phyloP scores from a whole-genome alignment of 352 stramenopile genomes.

The Phytophthora cryptogea region DNA sequence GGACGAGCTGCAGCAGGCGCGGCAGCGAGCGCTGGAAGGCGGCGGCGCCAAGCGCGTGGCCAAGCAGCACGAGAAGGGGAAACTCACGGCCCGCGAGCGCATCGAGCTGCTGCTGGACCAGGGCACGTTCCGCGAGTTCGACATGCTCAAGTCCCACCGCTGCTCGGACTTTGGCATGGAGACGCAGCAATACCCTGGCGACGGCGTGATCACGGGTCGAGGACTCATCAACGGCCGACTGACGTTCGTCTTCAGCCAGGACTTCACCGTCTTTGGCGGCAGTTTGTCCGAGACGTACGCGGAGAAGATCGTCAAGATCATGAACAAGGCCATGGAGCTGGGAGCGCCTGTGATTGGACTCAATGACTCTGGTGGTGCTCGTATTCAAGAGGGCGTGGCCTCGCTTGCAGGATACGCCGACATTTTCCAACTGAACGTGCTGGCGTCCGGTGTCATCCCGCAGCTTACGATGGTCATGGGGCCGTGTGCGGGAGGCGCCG shows the following conservation, averaged over 20 bases:
- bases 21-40: conserved; percentile 82
- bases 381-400: conserved; percentile 98
- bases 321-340: conserved; percentile 97
- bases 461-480: conserved; percentile 99
- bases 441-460: conserved; percentile 93
- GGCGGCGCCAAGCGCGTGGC: conserved; percentile 83
- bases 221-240: conserved; percentile 94
- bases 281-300: conserved; percentile 96
- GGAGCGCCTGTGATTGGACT: conserved; percentile 97
- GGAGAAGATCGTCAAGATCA: conserved; percentile 99
- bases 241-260: conserved; percentile 97
- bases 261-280: conserved; percentile 99
- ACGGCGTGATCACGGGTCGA: conserved; percentile 96
- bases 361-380: conserved; percentile 97
- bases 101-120: conserved; percentile 95
- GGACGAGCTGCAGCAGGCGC: conserved; percentile 71
- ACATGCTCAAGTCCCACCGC: conserved; percentile 96
- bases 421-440: conserved; percentile 98
- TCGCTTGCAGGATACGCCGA: conserved; percentile 98
- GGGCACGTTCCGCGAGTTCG: conserved; percentile 96
- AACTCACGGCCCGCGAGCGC: conserved; percentile 96
- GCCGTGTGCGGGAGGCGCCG: conserved; percentile 94
- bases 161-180: conserved; percentile 98
- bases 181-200: conserved; percentile 89
- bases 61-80: conserved; percentile 95